phyloP scores from a whole-genome alignment of 495 filamentous ascomycete genomes.

The Daldinia grandis region DNA sequence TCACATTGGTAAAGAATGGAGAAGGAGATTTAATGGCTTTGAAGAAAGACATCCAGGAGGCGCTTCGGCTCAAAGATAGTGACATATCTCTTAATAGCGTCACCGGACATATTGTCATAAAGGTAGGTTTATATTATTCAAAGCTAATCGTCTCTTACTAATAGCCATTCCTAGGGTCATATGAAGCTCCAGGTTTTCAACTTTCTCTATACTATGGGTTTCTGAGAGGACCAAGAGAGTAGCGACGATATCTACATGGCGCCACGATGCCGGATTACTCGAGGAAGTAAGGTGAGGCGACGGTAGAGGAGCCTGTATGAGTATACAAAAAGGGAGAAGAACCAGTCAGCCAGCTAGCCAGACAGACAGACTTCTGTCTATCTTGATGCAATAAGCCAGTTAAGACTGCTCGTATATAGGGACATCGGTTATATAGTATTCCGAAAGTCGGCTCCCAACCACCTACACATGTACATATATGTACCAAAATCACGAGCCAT shows the following conservation, averaged over 20 bases:
- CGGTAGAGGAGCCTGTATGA: not conserved
- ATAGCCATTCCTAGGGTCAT: constrained; percentile 33
- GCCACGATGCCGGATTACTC: too few species aligned
- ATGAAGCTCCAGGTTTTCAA: constrained; percentile 29
- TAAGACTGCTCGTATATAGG: not conserved
- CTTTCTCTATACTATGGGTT: constrained; percentile 36
- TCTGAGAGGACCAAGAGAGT: constrained; percentile 7
- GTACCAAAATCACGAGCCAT: constrained; percentile 18
- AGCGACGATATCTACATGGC: not conserved
- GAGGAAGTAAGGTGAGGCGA: not conserved
- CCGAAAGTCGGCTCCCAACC: not conserved
- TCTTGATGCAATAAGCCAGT: not conserved
- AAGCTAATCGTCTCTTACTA: not conserved
- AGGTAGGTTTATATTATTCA: constrained; percentile 50
- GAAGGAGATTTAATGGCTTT: constrained; percentile 73
- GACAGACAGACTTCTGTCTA: not conserved
- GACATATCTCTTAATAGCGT: constrained; percentile 59
- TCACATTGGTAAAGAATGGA: constrained; percentile 79
- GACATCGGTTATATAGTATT: not conserved
- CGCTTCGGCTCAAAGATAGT: constrained; percentile 23
- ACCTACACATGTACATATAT: constrained; percentile 3
- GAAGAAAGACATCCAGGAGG: constrained; percentile 51
- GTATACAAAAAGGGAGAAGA: not conserved
- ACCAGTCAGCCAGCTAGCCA: not conserved
- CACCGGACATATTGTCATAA: constrained; percentile 67